Percentiles rank a stretch among this genome's conserved stretches.
These are phyloP conservation scores for Cryphonectria carpinicola DNA, from an alignment of 2,329 filamentous ascomycete genomes.

Conservation along the genomic window DNA sequence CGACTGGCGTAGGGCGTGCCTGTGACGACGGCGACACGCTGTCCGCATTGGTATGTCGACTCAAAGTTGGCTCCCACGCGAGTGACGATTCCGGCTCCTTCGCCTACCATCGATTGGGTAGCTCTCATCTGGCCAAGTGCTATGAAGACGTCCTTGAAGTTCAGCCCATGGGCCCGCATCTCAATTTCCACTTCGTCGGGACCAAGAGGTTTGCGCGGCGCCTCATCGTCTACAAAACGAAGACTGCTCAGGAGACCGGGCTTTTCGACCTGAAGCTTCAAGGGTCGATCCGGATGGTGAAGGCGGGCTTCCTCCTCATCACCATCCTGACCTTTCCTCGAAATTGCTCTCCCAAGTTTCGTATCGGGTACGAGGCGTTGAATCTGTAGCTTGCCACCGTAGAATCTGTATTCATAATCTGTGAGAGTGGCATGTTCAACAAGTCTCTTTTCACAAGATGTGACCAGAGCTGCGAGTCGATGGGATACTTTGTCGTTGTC, in stretches of 20 bases:
- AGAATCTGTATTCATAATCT: not conserved
- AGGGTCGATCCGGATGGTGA: not conserved
- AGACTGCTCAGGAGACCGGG: constrained; percentile 23
- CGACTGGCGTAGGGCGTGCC: constrained; percentile 29
- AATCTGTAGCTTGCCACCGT: not conserved
- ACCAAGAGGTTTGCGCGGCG: constrained; percentile 4
- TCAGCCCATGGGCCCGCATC: constrained; percentile 35
- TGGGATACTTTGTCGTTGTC: not conserved
- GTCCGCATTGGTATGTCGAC: constrained; percentile 32
- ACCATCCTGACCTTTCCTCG: not conserved
- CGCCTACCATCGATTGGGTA: constrained; percentile 37
- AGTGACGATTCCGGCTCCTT: constrained; percentile 39
- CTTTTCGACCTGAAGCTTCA: constrained; percentile 18
- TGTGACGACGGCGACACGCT: constrained; percentile 33
- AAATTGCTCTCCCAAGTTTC: not conserved
- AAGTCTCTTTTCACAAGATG: not conserved
- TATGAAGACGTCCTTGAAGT: constrained; percentile 43
- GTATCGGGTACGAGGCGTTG: not conserved
- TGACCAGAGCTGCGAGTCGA: not conserved
- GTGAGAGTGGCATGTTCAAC: not conserved
- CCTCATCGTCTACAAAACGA: constrained; percentile 22
- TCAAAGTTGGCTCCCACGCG: constrained; percentile 37
- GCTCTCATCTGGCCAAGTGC: constrained; percentile 39
- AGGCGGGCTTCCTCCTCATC: not conserved
- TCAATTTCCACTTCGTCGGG: constrained; percentile 32